These are phyloP conservation scores for Apiotrichum sp. DNA, from an alignment of 1,284 basidiomycete species.

Conservation along the genomic window DNA sequence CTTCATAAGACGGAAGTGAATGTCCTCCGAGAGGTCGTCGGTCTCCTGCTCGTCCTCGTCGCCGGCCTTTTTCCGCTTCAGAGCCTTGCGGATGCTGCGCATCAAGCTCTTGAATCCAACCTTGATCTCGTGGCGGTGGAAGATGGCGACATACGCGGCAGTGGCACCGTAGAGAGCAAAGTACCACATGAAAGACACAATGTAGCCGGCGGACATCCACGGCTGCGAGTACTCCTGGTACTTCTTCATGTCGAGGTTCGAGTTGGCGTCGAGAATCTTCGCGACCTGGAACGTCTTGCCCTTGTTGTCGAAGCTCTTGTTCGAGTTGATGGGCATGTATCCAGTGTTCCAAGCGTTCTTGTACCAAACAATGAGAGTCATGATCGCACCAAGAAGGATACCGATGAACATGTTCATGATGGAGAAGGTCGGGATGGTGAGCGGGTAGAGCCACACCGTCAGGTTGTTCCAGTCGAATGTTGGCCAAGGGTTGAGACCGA, in stretches of 20 bases:
- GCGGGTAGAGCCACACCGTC: slow-evolving; percentile 7
- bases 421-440: slow-evolving; percentile 29
- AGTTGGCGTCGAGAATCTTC: slow-evolving; percentile 28
- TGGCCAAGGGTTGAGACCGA: slow-evolving; percentile 38
- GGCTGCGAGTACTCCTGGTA: slow-evolving; percentile 36
- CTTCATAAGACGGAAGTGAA: slow-evolving; percentile 28
- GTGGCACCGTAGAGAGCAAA: slow-evolving; percentile 35
- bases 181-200: slow-evolving; percentile 32
- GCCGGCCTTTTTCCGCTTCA: slow-evolving; percentile 29
- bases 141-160: slow-evolving; percentile 34
- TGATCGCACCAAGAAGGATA: slow-evolving; percentile 4
- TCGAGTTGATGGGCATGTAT: slow-evolving; percentile 35
- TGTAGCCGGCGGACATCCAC: slow-evolving; percentile 33
- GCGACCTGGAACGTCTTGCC: slow-evolving; percentile 39
- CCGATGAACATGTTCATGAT: slow-evolving; percentile 31
- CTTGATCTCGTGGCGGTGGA: slow-evolving; percentile 41
- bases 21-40: slow-evolving; percentile 26
- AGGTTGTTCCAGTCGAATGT: slow-evolving; percentile 30
- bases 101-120: slow-evolving; percentile 35
- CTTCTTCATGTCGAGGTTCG: slow-evolving; percentile 26
- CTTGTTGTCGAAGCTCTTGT: slow-evolving; percentile 23
- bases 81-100: slow-evolving; percentile 2
- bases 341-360: slow-evolving; percentile 28
- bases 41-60: slow-evolving; percentile 30
- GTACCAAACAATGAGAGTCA: slow-evolving; percentile 23